These are phyloP conservation scores for Parietichytrium sp. DNA, from an alignment of 108 stramenopile genomes.

Conservation along the genomic window DNA sequence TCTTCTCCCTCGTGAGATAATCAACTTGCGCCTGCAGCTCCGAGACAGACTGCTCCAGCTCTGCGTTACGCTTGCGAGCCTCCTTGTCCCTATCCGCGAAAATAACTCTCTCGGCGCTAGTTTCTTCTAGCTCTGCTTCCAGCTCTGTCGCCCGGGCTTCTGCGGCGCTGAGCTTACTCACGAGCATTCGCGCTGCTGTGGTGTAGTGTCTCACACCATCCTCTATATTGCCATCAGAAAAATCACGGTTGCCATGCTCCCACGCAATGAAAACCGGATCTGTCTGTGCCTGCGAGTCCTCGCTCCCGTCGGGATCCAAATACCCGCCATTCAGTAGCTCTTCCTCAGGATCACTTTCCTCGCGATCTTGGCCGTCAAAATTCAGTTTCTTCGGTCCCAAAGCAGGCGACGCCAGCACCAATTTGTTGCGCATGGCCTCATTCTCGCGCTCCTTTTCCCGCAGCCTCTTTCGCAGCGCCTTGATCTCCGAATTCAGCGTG, in stretches of 20 bases:
- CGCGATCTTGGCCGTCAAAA: constrained; percentile 11
- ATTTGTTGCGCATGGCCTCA: neutral
- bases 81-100: constrained; percentile 1
- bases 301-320: neutral
- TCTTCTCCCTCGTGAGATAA: neutral
- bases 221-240: constrained; percentile 8
- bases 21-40: neutral
- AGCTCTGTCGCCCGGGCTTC: constrained; percentile 20
- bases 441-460: neutral
- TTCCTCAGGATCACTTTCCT: too few relatives aligned
- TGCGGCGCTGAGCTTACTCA: neutral
- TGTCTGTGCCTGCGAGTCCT: too few relatives aligned
- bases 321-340: neutral
- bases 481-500: neutral
- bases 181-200: constrained; percentile 25
- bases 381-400: neutral
- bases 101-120: neutral
- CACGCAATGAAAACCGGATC: constrained; percentile 20
- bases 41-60: neutral
- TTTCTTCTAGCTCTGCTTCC: constrained; percentile 27
- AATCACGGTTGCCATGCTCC: constrained; percentile 34
- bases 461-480: neutral
- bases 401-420: neutral
- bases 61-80: neutral
- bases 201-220: constrained; percentile 19